phyloP scores from a whole-genome alignment of 73 alveolate genomes.

The Paramecium primaurelia region DNA sequence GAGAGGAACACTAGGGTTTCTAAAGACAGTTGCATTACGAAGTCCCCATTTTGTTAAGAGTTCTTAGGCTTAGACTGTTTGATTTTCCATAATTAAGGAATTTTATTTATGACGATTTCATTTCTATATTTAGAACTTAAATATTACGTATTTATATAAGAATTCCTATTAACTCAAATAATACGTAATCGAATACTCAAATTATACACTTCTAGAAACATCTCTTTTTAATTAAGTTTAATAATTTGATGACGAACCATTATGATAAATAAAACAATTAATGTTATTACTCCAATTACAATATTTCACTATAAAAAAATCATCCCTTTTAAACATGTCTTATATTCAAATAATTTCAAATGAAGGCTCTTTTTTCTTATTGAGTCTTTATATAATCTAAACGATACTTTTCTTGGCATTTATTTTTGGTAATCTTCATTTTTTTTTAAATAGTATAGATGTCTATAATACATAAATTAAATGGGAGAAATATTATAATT shows the following conservation, averaged over 20 bases:
- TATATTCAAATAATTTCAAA: neutral
- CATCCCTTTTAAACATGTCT: neutral
- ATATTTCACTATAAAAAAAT: neutral
- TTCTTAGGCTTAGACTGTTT: neutral
- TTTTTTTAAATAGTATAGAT: neutral
- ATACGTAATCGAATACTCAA: neutral
- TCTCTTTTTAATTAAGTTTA: neutral
- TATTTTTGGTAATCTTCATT: neutral
- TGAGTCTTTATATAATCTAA: neutral
- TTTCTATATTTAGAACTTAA: neutral
- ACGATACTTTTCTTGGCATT: neutral
- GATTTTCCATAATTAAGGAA: neutral
- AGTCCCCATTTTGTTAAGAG: slow-evolving; percentile 12
- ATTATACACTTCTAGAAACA: neutral
- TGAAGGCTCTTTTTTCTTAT: neutral
- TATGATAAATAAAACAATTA: neutral
- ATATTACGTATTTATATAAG: neutral
- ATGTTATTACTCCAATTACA: neutral
- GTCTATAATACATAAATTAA: neutral
- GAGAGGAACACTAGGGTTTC: slow-evolving; percentile 12
- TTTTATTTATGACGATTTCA: neutral
- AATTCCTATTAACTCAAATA: neutral
- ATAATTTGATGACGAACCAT: neutral
- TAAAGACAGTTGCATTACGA: neutral
- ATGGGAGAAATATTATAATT: neutral